Evolutionary conservation across 805 yeast species (phyloP), one percentile per base, ranked within the genome.

Genomic region (Sugiyamaella marilandica): DNA sequence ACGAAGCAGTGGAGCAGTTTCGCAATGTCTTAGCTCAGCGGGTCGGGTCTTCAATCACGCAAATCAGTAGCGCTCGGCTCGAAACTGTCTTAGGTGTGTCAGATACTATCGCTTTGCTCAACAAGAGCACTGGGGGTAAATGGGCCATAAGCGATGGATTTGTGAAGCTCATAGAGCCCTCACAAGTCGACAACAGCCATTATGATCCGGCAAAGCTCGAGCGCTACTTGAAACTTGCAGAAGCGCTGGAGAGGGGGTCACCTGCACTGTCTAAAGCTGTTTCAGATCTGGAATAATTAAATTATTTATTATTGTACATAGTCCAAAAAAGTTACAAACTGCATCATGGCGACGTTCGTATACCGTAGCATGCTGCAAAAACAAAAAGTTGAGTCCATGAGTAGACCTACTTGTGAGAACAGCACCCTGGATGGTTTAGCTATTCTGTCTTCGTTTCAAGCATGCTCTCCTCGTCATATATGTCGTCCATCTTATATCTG

Each of bases 391-490:
- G n/a, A n/a, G n/a, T n/a, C n/a, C n/a, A n/a, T n/a, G n/a, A n/a
- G n/a, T n/a, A n/a, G n/a, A n/a, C n/a, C n/a, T n/a, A n/a, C n/a
- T n/a, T n/a, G n/a, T n/a, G n/a, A n/a, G n/a, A n/a, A n/a, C n/a
- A n/a, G n/a, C n/a, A n/a, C n/a, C n/a, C n/a, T n/a, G n/a, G n/a
- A n/a, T n/a, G n/a, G 19, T 5, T 14, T 39, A 10, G 24, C 29
- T 44, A 59, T 14, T 55, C 61, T 14, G 29, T 47, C 43, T 59
- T 59, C 5, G 54, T 35, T 18, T 60, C 64, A 10, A 59, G n/a
- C 18, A 50, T 16, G 16, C 52, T 39, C 51, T 60, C 64, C 39
- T 60, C 64, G 43, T 60, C 64, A 14, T 49, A 47, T 5, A 43
- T n/a, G 13, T 55, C 53, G 26, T 44, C 54, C 11, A 26, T 36